Evolutionary conservation across 441 rosid species (phyloP).

Genomic region (California macrophylla): DNA sequence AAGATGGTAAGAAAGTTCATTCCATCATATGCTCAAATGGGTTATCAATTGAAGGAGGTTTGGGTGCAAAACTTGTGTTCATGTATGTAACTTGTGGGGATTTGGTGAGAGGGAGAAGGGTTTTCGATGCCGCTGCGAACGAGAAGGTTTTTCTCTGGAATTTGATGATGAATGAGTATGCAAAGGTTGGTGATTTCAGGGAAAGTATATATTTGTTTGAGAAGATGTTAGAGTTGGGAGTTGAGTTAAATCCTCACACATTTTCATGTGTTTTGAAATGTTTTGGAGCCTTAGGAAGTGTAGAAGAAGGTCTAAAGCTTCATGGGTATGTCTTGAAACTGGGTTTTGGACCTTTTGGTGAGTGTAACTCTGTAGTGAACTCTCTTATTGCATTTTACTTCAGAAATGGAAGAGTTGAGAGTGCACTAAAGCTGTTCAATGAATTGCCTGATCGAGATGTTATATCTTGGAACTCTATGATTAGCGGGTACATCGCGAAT

Average conservation of each 20-base stretch:
- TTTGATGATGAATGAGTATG: constrained; percentile 45
- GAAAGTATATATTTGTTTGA: constrained; percentile 38
- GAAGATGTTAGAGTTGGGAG: constrained; percentile 40
- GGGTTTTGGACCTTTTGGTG: constrained; percentile 46
- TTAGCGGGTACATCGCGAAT: constrained; percentile 41
- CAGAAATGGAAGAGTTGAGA: constrained; percentile 31
- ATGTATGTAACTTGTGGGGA: constrained; percentile 61
- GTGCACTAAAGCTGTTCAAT: constrained; percentile 57
- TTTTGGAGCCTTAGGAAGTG: constrained; percentile 33
- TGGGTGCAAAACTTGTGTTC: constrained; percentile 54
- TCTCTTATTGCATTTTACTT: constrained; percentile 40
- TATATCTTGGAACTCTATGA: constrained; percentile 60
- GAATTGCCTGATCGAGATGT: constrained; percentile 51
- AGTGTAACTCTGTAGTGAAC: constrained; percentile 33
- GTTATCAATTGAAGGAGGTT: constrained; percentile 30
- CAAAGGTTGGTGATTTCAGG: constrained; percentile 35
- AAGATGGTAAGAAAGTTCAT: constrained; percentile 41
- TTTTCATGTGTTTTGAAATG: constrained; percentile 53
- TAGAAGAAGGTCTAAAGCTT: constrained; percentile 43
- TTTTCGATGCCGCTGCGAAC: constrained; percentile 37
- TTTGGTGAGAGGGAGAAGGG: constrained; percentile 36
- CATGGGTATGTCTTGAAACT: constrained; percentile 45
- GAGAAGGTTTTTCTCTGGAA: constrained; percentile 62
- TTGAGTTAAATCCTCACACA: constrained; percentile 38
- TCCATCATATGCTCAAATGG: constrained; percentile 34